A percentile compares a stretch with the other conserved stretches of the same genome.
These are phyloP conservation scores for Clohesyomyces aquaticus DNA, from an alignment of 495 filamentous ascomycete genomes.

Conservation along the genomic window DNA sequence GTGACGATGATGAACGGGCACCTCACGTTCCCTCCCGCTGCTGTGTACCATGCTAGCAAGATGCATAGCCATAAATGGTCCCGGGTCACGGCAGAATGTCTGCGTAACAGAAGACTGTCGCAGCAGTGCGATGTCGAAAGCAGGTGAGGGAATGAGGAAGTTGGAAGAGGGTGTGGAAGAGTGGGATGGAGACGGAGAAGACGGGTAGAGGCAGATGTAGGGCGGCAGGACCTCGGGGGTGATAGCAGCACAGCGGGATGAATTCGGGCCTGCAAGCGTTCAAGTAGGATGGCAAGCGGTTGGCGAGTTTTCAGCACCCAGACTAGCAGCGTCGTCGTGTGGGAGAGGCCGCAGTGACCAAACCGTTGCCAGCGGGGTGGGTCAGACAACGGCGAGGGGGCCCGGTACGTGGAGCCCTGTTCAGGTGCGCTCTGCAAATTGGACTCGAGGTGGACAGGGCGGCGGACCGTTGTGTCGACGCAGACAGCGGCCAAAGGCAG, in stretches of 20 bases:
- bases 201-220: conserved; percentile 24
- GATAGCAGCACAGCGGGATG: conserved; percentile 31
- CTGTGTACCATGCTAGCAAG: conserved; percentile 45
- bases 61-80: conserved; percentile 41
- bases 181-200: conserved; percentile 10
- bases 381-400: conserved; percentile 38
- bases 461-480: conserved; percentile 36
- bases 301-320: conserved; percentile 21
- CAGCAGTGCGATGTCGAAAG: background rate
- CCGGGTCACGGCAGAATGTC: conserved; percentile 22
- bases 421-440: conserved; percentile 20
- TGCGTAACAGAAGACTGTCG: conserved; percentile 23
- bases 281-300: conserved; percentile 37
- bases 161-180: background rate
- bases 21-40: conserved; percentile 42
- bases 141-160: conserved; percentile 6
- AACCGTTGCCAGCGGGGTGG: conserved; percentile 42
- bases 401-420: conserved; percentile 23
- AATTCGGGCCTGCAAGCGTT: conserved; percentile 37
- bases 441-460: conserved; percentile 19
- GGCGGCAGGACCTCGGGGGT: conserved; percentile 32
- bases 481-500: conserved; percentile 21
- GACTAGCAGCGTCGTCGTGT: conserved; percentile 3
- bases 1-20: conserved; percentile 30
- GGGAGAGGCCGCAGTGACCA: conserved; percentile 30